Conservation (phyloP, 192 early-diverging fungal species). For the Backusella mclennaniae region DNA sequence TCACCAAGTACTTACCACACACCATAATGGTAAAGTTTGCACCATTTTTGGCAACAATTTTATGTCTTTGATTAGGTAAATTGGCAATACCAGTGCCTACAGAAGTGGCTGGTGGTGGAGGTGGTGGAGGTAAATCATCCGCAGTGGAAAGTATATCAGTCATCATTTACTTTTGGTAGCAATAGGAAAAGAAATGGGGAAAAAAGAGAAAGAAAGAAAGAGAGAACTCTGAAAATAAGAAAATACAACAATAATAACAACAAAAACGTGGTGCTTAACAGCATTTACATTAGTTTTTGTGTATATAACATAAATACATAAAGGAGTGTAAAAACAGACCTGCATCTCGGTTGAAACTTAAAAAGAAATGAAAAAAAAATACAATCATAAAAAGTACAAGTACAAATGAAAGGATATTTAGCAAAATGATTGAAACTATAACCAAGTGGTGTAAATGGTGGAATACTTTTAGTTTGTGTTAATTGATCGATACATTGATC, state of each 20-base stretch:
- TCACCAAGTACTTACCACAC: constrained; percentile 64
- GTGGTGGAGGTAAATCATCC: background rate
- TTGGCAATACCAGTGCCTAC: constrained; percentile 81
- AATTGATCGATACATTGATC: background rate
- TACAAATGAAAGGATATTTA: too few relatives aligned
- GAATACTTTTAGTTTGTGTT: too few relatives aligned
- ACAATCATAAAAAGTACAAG: too few relatives aligned
- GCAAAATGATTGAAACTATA: too few relatives aligned
- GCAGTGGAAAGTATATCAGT: background rate
- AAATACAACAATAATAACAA: background rate
- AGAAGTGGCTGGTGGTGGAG: constrained; percentile 18
- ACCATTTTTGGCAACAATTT: constrained; percentile 88
- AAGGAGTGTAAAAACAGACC: background rate
- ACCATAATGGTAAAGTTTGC: constrained; percentile 98
- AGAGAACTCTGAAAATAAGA: background rate
- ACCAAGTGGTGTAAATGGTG: too few relatives aligned
- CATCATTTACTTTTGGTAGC: background rate
- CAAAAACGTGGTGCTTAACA: background rate
- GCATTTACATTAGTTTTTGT: background rate
- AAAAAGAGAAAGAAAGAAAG: background rate
- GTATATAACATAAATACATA: background rate
- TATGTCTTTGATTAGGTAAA: constrained; percentile 90
- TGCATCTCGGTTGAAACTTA: constrained; percentile 5
- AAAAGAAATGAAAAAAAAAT: background rate
- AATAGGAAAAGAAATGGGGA: background rate